Evolutionary conservation across 163 green algal genomes (phyloP), one percentile per base, ranked within the genome.

Genomic region (Scenedesmus sp.): DNA sequence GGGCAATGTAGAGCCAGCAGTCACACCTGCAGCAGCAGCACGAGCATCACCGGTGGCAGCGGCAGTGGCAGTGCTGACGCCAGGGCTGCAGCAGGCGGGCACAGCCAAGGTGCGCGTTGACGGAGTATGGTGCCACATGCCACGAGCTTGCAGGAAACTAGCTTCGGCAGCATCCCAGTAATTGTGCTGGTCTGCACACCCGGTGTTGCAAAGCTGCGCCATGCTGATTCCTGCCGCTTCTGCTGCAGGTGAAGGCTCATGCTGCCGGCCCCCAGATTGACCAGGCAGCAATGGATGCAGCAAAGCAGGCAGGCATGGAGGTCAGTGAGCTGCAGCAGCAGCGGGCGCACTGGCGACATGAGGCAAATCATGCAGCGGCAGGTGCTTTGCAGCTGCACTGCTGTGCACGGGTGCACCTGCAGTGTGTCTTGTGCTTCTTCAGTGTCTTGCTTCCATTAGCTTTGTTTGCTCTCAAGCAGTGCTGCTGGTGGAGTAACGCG

Each of bases 241-340:
- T n/a, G n/a, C n/a, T n/a, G 30, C 65, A 76, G 65, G 65, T 37
- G 7, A 76, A 76, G 30, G 30, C 30, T 76, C 30, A 76, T 76
- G 65, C 65, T 22, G 65, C 65, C 40, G 65, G 30, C 1, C 30
- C 65, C 30, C 65, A 76, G 65, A 40, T 76, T 76, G 65, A 76
- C 65, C 65, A 18, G 65, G 65, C 30, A 76, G 65, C 65, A 40
- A 76, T 76, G 65, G 26, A 76, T 76, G 65, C 26, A 40, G 65
- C 30, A 37, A 76, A 76, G 65, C 65, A 76, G 65, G 65, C 65
- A 33, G 65, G 65, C 65, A 40, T 76, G 65, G 65, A 76, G 65
- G 65, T 76, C 6, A 76, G 65, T 30, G 40, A 40, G 65, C 65
- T 40, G 30, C 65, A 40, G 30, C 65, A 76, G 78, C 78, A 49